phyloP scores from a whole-genome alignment of 345 rosid species.

The Arabis alpina region DNA sequence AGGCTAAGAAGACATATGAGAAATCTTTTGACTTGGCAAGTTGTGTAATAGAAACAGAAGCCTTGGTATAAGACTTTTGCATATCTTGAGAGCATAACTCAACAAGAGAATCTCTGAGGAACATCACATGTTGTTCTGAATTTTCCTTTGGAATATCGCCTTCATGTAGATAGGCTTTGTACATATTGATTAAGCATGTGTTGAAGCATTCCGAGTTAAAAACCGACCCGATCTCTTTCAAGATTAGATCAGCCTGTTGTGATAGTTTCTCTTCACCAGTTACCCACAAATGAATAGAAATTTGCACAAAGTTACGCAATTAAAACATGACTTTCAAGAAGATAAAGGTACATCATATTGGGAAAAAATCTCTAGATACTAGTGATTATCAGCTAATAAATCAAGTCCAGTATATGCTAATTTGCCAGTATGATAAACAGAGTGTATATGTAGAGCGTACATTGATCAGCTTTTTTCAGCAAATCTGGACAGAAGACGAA shows the following conservation, averaged over 20 bases:
- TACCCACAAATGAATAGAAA: slow-evolving; percentile 77
- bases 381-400: too few relatives aligned
- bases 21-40: slow-evolving; percentile 60
- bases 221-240: slow-evolving; percentile 60
- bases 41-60: slow-evolving; percentile 59
- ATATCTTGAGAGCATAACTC: slow-evolving; percentile 83
- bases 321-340: slow-evolving; percentile 23
- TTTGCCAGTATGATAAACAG: too few relatives aligned
- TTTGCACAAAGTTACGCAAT: slow-evolving; percentile 49
- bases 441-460: slow-evolving; percentile 52
- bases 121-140: slow-evolving; percentile 49
- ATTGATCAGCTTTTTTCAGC: slow-evolving; percentile 68
- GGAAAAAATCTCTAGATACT: too few relatives aligned
- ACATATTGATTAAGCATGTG: slow-evolving; percentile 63
- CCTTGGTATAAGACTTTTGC: slow-evolving; percentile 70
- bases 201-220: slow-evolving; percentile 67
- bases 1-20: slow-evolving; percentile 32
- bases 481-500: slow-evolving; percentile 71
- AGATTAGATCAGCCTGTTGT: slow-evolving; percentile 56
- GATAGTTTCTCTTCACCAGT: slow-evolving; percentile 66
- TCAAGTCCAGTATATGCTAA: too few relatives aligned
- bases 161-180: slow-evolving; percentile 66
- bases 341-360: neutral
- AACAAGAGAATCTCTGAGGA: slow-evolving; percentile 68
- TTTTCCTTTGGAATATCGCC: slow-evolving; percentile 62